phyloP scores from a whole-genome alignment of 1,284 basidiomycete genomes.

The Cutaneotrichosporon cavernicola region DNA sequence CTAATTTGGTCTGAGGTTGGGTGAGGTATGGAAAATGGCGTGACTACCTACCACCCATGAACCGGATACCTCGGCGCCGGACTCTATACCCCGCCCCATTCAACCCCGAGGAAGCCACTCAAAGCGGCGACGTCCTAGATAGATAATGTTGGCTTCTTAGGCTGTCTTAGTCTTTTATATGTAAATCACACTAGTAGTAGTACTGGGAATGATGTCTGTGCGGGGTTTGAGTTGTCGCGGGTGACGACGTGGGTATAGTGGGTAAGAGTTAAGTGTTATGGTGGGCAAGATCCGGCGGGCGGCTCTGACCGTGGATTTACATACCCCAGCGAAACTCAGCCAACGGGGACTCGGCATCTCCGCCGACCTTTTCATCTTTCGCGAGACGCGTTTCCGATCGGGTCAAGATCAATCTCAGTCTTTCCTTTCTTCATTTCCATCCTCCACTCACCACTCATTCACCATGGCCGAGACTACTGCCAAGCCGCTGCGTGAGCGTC shows the following conservation, averaged over 20 bases:
- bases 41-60: not conserved
- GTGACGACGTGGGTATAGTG: no score
- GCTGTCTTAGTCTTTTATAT: not conserved
- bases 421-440: not conserved
- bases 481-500: conserved; percentile 17
- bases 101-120: not conserved
- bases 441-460: conserved; percentile 8
- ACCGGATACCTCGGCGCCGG: not conserved
- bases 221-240: no score
- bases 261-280: not conserved
- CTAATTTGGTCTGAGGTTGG: no score
- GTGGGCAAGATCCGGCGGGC: conserved; percentile 1
- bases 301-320: conserved; percentile 2
- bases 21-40: no score
- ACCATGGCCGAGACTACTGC: conserved; percentile 10
- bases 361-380: not conserved
- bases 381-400: not conserved
- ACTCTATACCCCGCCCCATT: no score
- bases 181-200: not conserved
- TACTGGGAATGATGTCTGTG: not conserved
- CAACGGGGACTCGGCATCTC: not conserved
- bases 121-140: not conserved
- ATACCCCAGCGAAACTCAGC: not conserved
- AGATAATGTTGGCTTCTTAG: not conserved
- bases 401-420: not conserved